Conservation (phyloP, 2,329 filamentous ascomycete genomes). For the Beauveria scarabaeidicola region DNA sequence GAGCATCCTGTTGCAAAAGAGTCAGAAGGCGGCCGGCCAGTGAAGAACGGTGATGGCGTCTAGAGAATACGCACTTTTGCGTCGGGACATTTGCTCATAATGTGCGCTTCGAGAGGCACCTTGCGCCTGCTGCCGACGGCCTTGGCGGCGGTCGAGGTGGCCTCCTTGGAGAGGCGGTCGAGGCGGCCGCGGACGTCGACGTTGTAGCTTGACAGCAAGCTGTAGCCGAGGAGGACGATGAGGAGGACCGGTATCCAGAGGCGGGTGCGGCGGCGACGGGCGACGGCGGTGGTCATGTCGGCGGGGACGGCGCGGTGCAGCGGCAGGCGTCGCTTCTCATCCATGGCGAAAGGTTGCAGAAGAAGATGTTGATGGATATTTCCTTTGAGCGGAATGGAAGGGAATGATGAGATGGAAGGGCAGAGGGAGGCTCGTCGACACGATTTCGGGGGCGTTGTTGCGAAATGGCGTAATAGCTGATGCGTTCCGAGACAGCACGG, state of each 20-base stretch:
- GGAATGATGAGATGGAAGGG: too few relatives aligned
- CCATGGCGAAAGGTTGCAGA: slow-evolving; percentile 17
- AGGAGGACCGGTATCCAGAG: slow-evolving; percentile 17
- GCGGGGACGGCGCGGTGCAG: slow-evolving; percentile 12
- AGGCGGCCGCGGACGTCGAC: background rate
- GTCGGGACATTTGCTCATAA: slow-evolving; percentile 97
- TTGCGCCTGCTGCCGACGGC: slow-evolving; percentile 19
- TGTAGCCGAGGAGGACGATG: slow-evolving; percentile 18
- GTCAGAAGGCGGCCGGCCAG: slow-evolving; percentile 1
- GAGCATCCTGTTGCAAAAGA: slow-evolving; percentile 51
- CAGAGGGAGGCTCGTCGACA: too few relatives aligned
- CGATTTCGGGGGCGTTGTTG: too few relatives aligned
- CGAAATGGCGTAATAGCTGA: background rate
- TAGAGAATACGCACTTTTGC: slow-evolving; percentile 46
- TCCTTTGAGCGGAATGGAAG: too few relatives aligned
- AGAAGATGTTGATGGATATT: background rate
- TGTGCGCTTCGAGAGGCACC: slow-evolving; percentile 84
- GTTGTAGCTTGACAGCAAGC: slow-evolving; percentile 8
- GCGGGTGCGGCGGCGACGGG: slow-evolving; percentile 18
- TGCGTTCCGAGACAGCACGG: background rate
- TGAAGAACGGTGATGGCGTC: background rate
- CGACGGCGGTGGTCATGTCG: slow-evolving; percentile 7
- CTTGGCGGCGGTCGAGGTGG: background rate
- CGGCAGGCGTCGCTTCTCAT: slow-evolving; percentile 21
- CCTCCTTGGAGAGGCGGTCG: slow-evolving; percentile 2